Percentiles rank a stretch among this genome's conserved stretches.
Conservation (phyloP, 495 filamentous ascomycete genomes). For the Chaetomium fimeti region DNA sequence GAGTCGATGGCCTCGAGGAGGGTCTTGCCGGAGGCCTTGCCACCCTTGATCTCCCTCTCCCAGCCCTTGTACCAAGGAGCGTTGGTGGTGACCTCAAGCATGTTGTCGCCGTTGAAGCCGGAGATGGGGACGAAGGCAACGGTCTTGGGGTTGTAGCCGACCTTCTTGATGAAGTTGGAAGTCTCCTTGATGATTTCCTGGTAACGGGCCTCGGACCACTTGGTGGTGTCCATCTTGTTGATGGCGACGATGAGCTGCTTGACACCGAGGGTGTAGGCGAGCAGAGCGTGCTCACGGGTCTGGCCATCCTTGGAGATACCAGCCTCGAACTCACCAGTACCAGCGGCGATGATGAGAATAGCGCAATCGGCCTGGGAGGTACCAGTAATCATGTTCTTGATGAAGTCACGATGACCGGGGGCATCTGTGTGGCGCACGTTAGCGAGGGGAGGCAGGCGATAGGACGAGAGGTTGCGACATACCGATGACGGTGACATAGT, state of each 20-base stretch:
- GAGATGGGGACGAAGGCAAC: conserved; percentile 99
- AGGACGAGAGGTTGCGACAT: conserved; percentile 37
- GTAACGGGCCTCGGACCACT: conserved; percentile 95
- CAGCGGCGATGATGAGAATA: conserved; percentile 99
- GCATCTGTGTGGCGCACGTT: conserved; percentile 61
- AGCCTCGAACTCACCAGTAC: conserved; percentile 99
- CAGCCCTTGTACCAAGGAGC: conserved; percentile 99
- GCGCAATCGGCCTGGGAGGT: conserved; percentile 99
- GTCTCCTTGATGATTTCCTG: conserved; percentile 99
- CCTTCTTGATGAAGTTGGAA: conserved; percentile 99
- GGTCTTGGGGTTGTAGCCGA: conserved; percentile 98
- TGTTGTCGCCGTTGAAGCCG: conserved; percentile 99
- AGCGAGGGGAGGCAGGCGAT: neutral
- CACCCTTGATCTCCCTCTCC: conserved; percentile 97
- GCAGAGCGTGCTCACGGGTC: conserved; percentile 99
- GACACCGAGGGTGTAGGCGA: conserved; percentile 99
- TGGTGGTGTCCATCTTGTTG: conserved; percentile 99
- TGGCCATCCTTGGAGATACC: conserved; percentile 99
- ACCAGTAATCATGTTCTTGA: conserved; percentile 99
- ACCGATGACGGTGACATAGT: conserved; percentile 99
- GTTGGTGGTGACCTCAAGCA: conserved; percentile 89
- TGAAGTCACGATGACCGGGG: conserved; percentile 99
- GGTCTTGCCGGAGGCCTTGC: conserved; percentile 90
- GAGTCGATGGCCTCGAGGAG: conserved; percentile 98
- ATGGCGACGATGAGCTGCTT: conserved; percentile 99